Conservation (phyloP, 192 early-diverging fungal genomes). For the Backusella sp. region DNA sequence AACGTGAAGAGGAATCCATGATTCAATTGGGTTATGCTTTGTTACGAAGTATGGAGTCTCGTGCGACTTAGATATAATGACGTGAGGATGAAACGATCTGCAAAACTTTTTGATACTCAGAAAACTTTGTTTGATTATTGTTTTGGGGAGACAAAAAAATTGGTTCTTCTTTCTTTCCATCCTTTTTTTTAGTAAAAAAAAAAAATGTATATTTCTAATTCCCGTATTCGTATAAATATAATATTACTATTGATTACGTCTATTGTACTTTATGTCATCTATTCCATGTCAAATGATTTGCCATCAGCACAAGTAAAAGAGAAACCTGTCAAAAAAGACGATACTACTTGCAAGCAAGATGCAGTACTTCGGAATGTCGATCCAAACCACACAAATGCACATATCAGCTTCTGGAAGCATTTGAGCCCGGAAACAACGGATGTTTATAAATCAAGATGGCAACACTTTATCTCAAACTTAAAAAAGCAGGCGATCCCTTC, state of each 20-base stretch:
- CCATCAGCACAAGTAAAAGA: not conserved
- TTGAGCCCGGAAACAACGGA: conserved; percentile 1
- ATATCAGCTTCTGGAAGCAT: conserved; percentile 23
- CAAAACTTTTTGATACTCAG: not conserved
- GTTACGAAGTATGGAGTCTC: conserved; percentile 6
- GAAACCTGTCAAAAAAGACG: not conserved
- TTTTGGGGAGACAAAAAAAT: not conserved
- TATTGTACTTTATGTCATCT: not conserved
- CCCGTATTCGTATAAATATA: not conserved
- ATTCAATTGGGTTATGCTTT: conserved; percentile 20
- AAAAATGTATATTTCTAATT: not conserved
- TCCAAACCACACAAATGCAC: conserved; percentile 26
- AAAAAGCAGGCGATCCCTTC: not conserved
- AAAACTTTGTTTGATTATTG: not conserved
- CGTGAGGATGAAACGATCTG: conserved; percentile 5
- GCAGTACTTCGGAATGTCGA: conserved; percentile 29
- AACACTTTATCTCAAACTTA: conserved; percentile 13
- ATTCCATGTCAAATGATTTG: not conserved
- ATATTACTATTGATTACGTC: not conserved
- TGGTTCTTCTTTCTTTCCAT: not conserved
- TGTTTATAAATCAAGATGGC: conserved; percentile 24
- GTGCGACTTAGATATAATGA: not conserved
- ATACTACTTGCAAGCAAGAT: not conserved
- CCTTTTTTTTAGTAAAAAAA: not conserved
- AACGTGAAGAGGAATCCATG: conserved; percentile 11